phyloP scores from a whole-genome alignment of 495 filamentous ascomycete species.

The Daldinia vernicosa region DNA sequence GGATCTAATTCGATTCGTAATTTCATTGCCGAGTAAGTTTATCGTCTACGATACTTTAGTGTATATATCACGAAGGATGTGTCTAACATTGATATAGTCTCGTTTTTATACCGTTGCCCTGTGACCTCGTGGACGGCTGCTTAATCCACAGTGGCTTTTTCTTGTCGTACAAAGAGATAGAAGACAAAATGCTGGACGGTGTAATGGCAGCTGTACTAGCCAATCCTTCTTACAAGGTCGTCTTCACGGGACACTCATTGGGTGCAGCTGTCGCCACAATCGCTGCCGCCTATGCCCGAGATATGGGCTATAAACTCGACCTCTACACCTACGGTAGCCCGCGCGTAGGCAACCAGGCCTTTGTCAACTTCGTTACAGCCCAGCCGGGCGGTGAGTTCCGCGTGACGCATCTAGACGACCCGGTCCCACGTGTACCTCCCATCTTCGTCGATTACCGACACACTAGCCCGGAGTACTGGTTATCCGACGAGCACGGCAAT shows the following conservation, averaged over 20 bases:
- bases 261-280: slow-evolving; percentile 72
- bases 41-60: background rate
- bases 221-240: slow-evolving; percentile 62
- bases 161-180: slow-evolving; percentile 50
- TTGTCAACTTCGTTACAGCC: slow-evolving; percentile 65
- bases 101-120: slow-evolving; percentile 45
- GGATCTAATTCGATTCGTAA: slow-evolving; percentile 70
- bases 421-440: slow-evolving; percentile 71
- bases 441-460: slow-evolving; percentile 65
- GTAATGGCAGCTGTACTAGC: slow-evolving; percentile 43
- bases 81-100: slow-evolving; percentile 38
- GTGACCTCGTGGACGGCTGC: slow-evolving; percentile 48
- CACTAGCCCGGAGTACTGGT: slow-evolving; percentile 74
- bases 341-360: slow-evolving; percentile 67
- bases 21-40: slow-evolving; percentile 71
- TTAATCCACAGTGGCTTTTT: slow-evolving; percentile 54
- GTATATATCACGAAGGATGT: background rate
- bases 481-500: slow-evolving; percentile 38
- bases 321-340: slow-evolving; percentile 74
- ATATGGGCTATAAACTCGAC: slow-evolving; percentile 53
- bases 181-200: slow-evolving; percentile 25
- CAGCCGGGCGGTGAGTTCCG: slow-evolving; percentile 63
- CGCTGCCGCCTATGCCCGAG: slow-evolving; percentile 66
- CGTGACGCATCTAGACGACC: slow-evolving; percentile 73
- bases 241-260: slow-evolving; percentile 73